Base-by-base conservation (phyloP, 75 land plant species). In the Selaginella tamariscina region DNA sequence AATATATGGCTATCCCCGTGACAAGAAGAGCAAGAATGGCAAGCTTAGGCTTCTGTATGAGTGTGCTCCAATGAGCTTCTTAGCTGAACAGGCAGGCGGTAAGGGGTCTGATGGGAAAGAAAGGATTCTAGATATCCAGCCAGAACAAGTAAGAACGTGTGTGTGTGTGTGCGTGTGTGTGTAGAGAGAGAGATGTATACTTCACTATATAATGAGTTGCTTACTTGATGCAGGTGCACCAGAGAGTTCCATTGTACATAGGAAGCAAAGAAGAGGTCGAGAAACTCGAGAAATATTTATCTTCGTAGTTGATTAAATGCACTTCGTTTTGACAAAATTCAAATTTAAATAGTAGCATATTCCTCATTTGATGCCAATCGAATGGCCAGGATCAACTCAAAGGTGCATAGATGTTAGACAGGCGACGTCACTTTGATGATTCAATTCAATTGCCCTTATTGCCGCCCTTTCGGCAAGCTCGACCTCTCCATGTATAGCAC, bases 41-140 rank as follows among this genome's bases (percentile, higher is more conserved):
- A 91, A 91, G 73, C 78, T 91, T 18, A 75, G 97, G 60, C 85
- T 91, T 32, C 80, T 91, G 56, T 91, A 91, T 68, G 97, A 91
- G 76, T 91, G 97, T 67, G 97, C 97, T 28, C 97, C 97, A 1
- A 91, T 91, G 94, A 91, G 97, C 74, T 91, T 71, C 68, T 66
- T 91, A 1, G 89, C 78, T 0, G 97, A 91, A 72, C 97, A 91
- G 70, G 97, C 94, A 15, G 96, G 96, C 22, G 96, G 96, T 20
- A 91, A 91, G 68, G 96, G 92, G 18, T 89, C 97, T 1, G 97
- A 91, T 71, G 97, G 97, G 1, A 79, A 84, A 44, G 68, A 56
- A 32, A 82, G 95, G 60, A 75, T 91, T 30, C 83, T 88, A 24
- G 95, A 91, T 56, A 91, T 91, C 71, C 66, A 79, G 0, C 97